A percentile compares a stretch with the other conserved stretches of the same genome.
Conservation (phyloP, 345 rosid genomes). For the Physaria fendleri region DNA sequence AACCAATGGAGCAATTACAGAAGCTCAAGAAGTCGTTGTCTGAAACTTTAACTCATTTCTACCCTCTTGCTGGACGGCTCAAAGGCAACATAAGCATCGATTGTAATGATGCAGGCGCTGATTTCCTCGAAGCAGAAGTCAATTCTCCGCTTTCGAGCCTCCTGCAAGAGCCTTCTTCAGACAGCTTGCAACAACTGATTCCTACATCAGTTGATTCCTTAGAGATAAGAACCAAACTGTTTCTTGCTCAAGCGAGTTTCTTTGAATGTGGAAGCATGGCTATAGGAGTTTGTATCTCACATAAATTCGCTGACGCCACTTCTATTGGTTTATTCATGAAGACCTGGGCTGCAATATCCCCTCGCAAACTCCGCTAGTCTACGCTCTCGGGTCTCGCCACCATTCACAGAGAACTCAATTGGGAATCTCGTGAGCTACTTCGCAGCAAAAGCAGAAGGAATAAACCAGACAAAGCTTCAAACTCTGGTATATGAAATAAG, state of each 20-base stretch:
- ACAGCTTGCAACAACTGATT: slow-evolving; percentile 27
- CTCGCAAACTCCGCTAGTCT: slow-evolving; percentile 34
- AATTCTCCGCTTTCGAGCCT: slow-evolving; percentile 19
- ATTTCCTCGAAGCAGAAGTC: slow-evolving; percentile 33
- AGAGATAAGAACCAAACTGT: slow-evolving; percentile 13
- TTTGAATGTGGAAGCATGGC: slow-evolving; percentile 33
- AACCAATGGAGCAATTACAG: slow-evolving; percentile 6
- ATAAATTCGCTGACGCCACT: slow-evolving; percentile 24
- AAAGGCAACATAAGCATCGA: slow-evolving; percentile 21
- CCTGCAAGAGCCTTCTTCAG: slow-evolving; percentile 16
- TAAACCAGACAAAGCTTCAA: slow-evolving; percentile 21
- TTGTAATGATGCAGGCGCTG: slow-evolving; percentile 33
- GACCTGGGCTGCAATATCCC: slow-evolving; percentile 28
- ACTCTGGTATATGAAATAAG: slow-evolving; percentile 16
- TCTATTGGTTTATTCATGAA: slow-evolving; percentile 22
- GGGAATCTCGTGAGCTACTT: slow-evolving; percentile 42
- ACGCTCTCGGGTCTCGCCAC: slow-evolving; percentile 26
- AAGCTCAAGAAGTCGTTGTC: slow-evolving; percentile 38
- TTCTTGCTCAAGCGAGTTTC: slow-evolving; percentile 34
- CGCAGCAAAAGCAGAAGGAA: slow-evolving; percentile 21
- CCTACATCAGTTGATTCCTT: slow-evolving; percentile 20
- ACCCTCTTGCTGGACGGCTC: slow-evolving; percentile 36
- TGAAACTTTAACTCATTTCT: slow-evolving; percentile 36
- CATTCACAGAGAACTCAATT: slow-evolving; percentile 29
- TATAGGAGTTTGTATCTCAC: slow-evolving; percentile 28